phyloP scores from a whole-genome alignment of 495 filamentous ascomycete genomes.

The Neurospora sp. region DNA sequence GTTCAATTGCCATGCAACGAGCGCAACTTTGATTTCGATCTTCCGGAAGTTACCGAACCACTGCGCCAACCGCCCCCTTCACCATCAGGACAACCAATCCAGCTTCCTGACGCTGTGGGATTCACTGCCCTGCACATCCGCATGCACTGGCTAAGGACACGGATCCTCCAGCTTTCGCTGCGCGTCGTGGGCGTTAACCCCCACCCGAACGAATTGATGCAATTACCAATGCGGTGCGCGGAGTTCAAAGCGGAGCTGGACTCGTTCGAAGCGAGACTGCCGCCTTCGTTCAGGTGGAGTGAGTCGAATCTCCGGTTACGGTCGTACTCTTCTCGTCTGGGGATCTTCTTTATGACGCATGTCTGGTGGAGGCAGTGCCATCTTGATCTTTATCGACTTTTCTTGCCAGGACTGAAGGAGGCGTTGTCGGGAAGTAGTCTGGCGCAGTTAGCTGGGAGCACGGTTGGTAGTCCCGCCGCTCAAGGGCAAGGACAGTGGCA shows the following conservation, averaged over 20 bases:
- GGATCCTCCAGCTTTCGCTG: slow-evolving; percentile 34
- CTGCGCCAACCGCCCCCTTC: no score
- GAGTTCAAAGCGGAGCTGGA: slow-evolving; percentile 32
- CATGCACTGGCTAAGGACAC: slow-evolving; percentile 35
- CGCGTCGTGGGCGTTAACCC: slow-evolving; percentile 18
- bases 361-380: slow-evolving; percentile 42
- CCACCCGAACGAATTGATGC: slow-evolving; percentile 24
- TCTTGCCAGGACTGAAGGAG: slow-evolving; percentile 33
- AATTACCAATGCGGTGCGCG: slow-evolving; percentile 30
- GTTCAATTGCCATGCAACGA: slow-evolving; percentile 42
- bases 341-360: slow-evolving; percentile 42
- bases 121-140: slow-evolving; percentile 39
- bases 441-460: slow-evolving; percentile 28
- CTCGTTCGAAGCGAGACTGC: slow-evolving; percentile 34
- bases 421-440: slow-evolving; percentile 27
- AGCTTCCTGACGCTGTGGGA: slow-evolving; percentile 37
- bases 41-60: slow-evolving; percentile 36
- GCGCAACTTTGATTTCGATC: slow-evolving; percentile 43
- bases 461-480: slow-evolving; percentile 22
- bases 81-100: slow-evolving; percentile 10
- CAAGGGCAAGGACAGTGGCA: background rate
- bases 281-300: slow-evolving; percentile 35
- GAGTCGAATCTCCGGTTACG: slow-evolving; percentile 39
- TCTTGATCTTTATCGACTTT: slow-evolving; percentile 39
- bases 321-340: slow-evolving; percentile 36